These are phyloP conservation scores for Venturia asperata DNA, from an alignment of 2,329 filamentous ascomycete genomes.

Conservation along the genomic window DNA sequence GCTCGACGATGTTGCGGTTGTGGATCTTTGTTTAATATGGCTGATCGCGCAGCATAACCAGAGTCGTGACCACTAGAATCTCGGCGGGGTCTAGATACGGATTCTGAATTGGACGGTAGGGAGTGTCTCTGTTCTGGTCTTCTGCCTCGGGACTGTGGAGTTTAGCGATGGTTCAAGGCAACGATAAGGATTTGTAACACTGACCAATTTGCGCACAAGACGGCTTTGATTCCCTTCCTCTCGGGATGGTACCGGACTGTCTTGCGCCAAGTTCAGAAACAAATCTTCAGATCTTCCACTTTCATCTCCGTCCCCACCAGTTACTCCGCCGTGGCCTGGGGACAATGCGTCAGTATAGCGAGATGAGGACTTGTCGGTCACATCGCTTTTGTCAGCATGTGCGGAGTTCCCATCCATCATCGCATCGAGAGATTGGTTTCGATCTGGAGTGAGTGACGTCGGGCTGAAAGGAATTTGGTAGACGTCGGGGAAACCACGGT, in stretches of 20 bases:
- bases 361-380: conserved; percentile 21
- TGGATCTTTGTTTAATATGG: neutral
- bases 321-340: neutral
- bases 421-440: conserved; percentile 7
- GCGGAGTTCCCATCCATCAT: conserved; percentile 14
- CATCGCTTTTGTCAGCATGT: neutral
- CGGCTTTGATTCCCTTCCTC: conserved; percentile 27
- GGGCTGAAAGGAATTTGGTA: neutral
- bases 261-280: conserved; percentile 37
- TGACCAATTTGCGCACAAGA: conserved; percentile 30
- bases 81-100: conserved; percentile 7
- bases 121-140: conserved; percentile 8
- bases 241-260: conserved; percentile 28
- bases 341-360: conserved; percentile 11
- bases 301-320: conserved; percentile 13
- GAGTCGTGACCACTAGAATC: conserved; percentile 19
- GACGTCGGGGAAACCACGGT: neutral
- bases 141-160: conserved; percentile 16
- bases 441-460: neutral
- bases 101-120: neutral
- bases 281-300: conserved; percentile 31
- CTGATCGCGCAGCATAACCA: conserved; percentile 13
- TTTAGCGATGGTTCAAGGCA: neutral
- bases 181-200: conserved; percentile 3
- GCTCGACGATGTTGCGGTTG: conserved; percentile 12